A percentile compares a stretch with the other conserved stretches of the same genome.
Conservation (phyloP, 306 rosid genomes). For the Cucurbita ficifolia region DNA sequence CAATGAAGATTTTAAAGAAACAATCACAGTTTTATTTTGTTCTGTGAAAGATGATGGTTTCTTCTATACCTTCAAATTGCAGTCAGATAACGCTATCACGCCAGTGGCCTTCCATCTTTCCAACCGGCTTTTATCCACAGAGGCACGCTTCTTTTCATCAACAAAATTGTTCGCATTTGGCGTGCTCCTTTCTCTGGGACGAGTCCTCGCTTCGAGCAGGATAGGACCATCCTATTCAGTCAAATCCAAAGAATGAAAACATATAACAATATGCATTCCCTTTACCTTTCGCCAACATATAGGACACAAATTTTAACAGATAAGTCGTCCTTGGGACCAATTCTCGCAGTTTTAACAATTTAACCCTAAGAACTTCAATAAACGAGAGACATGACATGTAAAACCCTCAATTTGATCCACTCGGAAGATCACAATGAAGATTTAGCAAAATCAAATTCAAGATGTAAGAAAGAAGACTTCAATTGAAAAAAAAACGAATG, state of each 20-base stretch:
- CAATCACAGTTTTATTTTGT: not conserved
- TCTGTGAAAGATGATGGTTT: not conserved
- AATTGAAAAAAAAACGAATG: not conserved
- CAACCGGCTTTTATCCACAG: slow-evolving; percentile 28
- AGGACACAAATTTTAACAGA: not conserved
- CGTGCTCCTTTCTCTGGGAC: slow-evolving; percentile 32
- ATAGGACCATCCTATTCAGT: slow-evolving; percentile 52
- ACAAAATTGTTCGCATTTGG: slow-evolving; percentile 12
- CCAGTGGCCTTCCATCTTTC: slow-evolving; percentile 63
- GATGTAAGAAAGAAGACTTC: not conserved
- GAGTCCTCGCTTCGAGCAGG: slow-evolving; percentile 37
- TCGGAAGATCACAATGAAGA: not conserved
- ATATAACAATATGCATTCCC: not conserved
- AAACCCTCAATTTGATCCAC: not conserved
- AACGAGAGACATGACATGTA: not conserved
- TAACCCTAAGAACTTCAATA: not conserved
- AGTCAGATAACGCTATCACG: slow-evolving; percentile 63
- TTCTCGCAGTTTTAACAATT: not conserved
- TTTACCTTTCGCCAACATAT: not conserved
- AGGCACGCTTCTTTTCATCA: slow-evolving; percentile 17
- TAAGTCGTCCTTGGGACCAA: not conserved
- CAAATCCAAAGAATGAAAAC: not conserved
- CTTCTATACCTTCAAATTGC: slow-evolving; percentile 59
- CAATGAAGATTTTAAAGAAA: not conserved
- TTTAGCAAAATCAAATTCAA: not conserved